Evolutionary conservation across 1,139 yeast genomes (phyloP).

Genomic region (Yamadazyma epiphylla): DNA sequence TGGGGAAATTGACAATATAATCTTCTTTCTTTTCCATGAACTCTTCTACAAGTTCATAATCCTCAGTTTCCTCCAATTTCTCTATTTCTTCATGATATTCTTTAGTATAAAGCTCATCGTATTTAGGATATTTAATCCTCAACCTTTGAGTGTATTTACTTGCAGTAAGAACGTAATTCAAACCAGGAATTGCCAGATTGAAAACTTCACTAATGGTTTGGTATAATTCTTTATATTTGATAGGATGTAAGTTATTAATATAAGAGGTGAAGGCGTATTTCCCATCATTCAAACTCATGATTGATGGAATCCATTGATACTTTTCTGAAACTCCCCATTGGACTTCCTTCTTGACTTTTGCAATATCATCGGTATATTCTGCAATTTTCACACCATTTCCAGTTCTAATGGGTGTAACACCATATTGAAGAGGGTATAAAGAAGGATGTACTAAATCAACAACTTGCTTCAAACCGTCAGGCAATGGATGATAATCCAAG

Average conservation of each 20-base stretch:
- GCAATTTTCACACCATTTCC: slow-evolving; percentile 8
- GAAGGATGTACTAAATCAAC: slow-evolving; percentile 44
- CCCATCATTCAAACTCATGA: slow-evolving; percentile 9
- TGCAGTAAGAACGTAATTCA: slow-evolving; percentile 24
- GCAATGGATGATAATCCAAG: slow-evolving; percentile 36
- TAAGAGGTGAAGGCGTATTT: slow-evolving; percentile 24
- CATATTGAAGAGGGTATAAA: slow-evolving; percentile 35
- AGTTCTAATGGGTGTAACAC: slow-evolving; percentile 22
- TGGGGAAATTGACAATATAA: slow-evolving; percentile 13
- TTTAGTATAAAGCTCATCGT: slow-evolving; percentile 14
- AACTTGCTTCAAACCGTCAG: slow-evolving; percentile 30
- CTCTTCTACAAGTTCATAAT: slow-evolving; percentile 10
- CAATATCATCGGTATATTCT: slow-evolving; percentile 11
- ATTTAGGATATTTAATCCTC: slow-evolving; percentile 15
- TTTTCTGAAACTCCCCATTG: slow-evolving; percentile 17
- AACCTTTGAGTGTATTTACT: slow-evolving; percentile 16
- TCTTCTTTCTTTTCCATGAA: slow-evolving; percentile 13
- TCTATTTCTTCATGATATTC: slow-evolving; percentile 9
- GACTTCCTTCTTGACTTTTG: slow-evolving; percentile 16
- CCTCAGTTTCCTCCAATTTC: slow-evolving; percentile 5
- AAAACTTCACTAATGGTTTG: slow-evolving; percentile 25
- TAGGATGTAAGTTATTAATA: slow-evolving; percentile 39
- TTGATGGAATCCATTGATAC: slow-evolving; percentile 33
- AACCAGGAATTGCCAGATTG: slow-evolving; percentile 25
- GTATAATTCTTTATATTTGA: slow-evolving; percentile 19